Conservation (phyloP, 140 eudicot genomes). For the Senecio squalidus region DNA sequence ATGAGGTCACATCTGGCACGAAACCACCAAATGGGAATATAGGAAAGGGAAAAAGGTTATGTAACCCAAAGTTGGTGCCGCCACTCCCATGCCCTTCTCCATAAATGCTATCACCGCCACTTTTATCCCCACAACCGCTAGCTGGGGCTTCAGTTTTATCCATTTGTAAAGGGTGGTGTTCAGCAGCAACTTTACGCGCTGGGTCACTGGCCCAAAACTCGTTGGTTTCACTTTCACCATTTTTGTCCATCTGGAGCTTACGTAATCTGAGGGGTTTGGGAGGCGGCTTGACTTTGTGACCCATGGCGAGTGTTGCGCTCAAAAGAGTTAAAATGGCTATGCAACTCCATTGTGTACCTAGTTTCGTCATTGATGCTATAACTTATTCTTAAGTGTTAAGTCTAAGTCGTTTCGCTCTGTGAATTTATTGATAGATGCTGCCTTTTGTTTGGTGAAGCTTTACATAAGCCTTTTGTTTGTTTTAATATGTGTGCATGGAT, state of each 20-base stretch:
- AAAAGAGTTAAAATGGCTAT: slow-evolving; percentile 22
- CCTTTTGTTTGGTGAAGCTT: slow-evolving; percentile 6
- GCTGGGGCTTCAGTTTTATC: background rate
- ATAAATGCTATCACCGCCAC: background rate
- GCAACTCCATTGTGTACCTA: slow-evolving; percentile 18
- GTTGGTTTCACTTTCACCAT: background rate
- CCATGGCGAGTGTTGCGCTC: slow-evolving; percentile 16
- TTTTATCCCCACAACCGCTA: background rate
- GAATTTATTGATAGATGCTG: background rate
- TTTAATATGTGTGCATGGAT: slow-evolving; percentile 8
- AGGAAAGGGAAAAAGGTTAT: no score
- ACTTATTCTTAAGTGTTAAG: no score
- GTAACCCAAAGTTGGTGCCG: no score
- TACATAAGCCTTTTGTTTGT: background rate
- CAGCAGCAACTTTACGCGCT: background rate
- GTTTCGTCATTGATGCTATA: slow-evolving; percentile 18
- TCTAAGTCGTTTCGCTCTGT: background rate
- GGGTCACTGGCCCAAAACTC: slow-evolving; percentile 7
- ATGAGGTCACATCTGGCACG: no score
- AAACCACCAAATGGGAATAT: no score
- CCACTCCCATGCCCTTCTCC: slow-evolving; percentile 21
- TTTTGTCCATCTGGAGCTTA: slow-evolving; percentile 18
- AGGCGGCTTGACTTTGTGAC: slow-evolving; percentile 14
- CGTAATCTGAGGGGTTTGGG: slow-evolving; percentile 6
- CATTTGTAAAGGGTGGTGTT: background rate